A percentile compares a stretch with the other conserved stretches of the same genome.
Evolutionary conservation across 2,329 filamentous ascomycete genomes (phyloP).

Genomic region (Sphaceloma murrayae): DNA sequence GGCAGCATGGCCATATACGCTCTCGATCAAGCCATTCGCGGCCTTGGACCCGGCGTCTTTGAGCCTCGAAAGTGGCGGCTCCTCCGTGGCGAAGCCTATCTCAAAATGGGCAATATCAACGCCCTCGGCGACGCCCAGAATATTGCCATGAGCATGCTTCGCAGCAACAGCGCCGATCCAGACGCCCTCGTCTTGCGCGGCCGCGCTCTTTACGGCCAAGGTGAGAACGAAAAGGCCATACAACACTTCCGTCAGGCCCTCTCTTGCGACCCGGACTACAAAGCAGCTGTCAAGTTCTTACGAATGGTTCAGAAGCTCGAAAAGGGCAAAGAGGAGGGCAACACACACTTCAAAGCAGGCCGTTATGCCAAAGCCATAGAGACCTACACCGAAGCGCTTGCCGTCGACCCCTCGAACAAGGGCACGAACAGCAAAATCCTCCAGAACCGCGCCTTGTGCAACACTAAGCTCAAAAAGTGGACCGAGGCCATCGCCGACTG

Average conservation of each 20-base stretch:
- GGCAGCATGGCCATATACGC: constrained; percentile 90
- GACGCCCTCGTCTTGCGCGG: constrained; percentile 87
- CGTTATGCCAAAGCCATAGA: constrained; percentile 72
- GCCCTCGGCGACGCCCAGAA: constrained; percentile 85
- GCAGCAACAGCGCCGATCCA: constrained; percentile 81
- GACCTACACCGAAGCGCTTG: constrained; percentile 72
- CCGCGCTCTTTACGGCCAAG: constrained; percentile 76
- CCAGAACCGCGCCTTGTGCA: constrained; percentile 83
- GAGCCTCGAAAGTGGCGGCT: constrained; percentile 90
- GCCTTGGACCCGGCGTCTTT: constrained; percentile 62
- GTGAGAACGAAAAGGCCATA: constrained; percentile 90
- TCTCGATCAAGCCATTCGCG: constrained; percentile 78
- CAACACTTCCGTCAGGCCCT: constrained; percentile 86
- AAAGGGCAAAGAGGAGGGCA: constrained; percentile 88
- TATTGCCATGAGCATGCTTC: constrained; percentile 76
- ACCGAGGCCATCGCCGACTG: constrained; percentile 75
- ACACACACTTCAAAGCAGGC: constrained; percentile 77
- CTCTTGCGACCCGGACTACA: constrained; percentile 84
- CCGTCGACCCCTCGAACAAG: constrained; percentile 79
- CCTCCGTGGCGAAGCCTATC: constrained; percentile 80
- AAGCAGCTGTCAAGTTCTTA: constrained; percentile 77
- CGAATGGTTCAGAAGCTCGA: constrained; percentile 86
- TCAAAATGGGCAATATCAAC: constrained; percentile 87
- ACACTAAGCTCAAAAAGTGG: constrained; percentile 74
- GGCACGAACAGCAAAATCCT: constrained; percentile 90